Base-by-base conservation (phyloP, 257 asterid species). In the Solanum rostratum region DNA sequence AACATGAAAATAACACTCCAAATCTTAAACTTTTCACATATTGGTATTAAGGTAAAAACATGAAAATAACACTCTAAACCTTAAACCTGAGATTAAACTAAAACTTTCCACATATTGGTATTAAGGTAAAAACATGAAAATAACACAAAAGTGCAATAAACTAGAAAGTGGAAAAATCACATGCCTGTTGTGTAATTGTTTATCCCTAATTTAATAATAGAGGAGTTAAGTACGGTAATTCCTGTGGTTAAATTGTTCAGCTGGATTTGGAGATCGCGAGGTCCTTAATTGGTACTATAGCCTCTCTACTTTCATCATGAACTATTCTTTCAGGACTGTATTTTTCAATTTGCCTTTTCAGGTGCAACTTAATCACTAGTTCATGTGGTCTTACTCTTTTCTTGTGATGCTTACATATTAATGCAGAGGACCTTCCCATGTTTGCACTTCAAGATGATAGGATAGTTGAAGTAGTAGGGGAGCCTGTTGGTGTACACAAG, bases 381-480 rank as follows among this genome's bases (percentile, higher is more conserved):
- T 74, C 81, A 45, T 46, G 81, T 46, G 41, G 15, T 22, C 59
- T 45, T 45, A 74, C 39, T 74, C 33, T 22, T 46, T 43, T 12
- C 81, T 78, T 78, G 46, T 78, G 82, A 74, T 73, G 57, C 80
- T 70, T 46, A 16, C 62, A 9, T 24, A 76, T 80, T 41, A 59
- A 82, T 87, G 90, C 96, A 95, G 99, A 92, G 84, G 97, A 95
- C 53, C 92, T 95, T 24, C 98, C 98, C 37, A 84, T 92, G 82
- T 94, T 93, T 87, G 95, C 98, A 81, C 93, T 95, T 88, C 92
- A 89, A 88, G 99, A 95, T 79, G 99, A 95, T 88, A 93, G 98
- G 89, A 85, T 95, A 73, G 98, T 95, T 73, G 99, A 95, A 92
- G 90, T 95, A 80, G 92, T 90, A 33, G 99, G 99, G 80, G 99